A percentile compares a stretch with the other conserved stretches of the same genome.
Conservation (phyloP, 306 rosid genomes). For the Malus orientalis region DNA sequence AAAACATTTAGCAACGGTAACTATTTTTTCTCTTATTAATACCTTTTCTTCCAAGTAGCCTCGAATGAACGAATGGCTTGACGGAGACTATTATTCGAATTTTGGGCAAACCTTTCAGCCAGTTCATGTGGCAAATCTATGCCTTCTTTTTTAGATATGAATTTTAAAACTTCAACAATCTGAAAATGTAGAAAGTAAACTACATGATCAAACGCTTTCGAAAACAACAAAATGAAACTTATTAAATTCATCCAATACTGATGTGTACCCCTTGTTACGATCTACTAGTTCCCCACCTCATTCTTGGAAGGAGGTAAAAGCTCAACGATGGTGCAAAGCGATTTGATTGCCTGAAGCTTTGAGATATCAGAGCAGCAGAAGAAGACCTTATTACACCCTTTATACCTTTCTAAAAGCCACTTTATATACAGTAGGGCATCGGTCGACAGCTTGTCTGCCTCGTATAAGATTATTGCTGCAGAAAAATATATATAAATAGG, state of each 20-base stretch:
- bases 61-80: conserved; percentile 84
- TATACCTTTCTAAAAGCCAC: conserved; percentile 70
- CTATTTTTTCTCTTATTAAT: background rate
- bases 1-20: background rate
- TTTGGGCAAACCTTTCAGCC: conserved; percentile 37
- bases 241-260: background rate
- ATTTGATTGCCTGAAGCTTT: conserved; percentile 52
- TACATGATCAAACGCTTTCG: background rate
- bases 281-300: conserved; percentile 38
- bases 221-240: too few relatives aligned
- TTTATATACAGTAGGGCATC: conserved; percentile 58
- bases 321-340: conserved; percentile 48
- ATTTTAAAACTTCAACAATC: conserved; percentile 55
- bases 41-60: conserved; percentile 64
- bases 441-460: conserved; percentile 60
- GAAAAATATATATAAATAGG: background rate
- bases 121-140: conserved; percentile 33
- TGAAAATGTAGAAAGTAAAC: conserved; percentile 12
- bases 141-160: conserved; percentile 46
- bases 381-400: conserved; percentile 62
- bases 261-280: background rate
- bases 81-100: conserved; percentile 56
- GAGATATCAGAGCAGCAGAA: conserved; percentile 80
- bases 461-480: conserved; percentile 62
- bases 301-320: conserved; percentile 58